Percentiles rank a stretch among this genome's conserved stretches.
Evolutionary conservation across 139 green algal genomes (phyloP).

Genomic region (Chlamydomonas eustigma): DNA sequence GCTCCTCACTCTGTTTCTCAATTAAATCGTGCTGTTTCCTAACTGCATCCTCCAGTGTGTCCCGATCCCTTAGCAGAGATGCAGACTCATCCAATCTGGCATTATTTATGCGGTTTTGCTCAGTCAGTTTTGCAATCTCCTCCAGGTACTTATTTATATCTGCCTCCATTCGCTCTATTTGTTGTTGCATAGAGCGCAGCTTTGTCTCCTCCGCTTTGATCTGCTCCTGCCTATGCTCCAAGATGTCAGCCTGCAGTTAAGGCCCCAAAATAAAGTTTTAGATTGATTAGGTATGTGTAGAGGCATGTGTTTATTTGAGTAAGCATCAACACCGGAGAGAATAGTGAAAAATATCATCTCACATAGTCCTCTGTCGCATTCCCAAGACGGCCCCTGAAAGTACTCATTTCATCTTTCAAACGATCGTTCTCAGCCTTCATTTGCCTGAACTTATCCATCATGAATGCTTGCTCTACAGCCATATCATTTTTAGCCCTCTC

Average conservation of each 20-base stretch:
- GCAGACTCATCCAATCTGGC: conserved; percentile 37
- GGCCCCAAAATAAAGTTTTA: background rate
- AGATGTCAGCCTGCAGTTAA: conserved; percentile 59
- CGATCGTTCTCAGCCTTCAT: conserved; percentile 48
- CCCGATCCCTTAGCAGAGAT: conserved; percentile 30
- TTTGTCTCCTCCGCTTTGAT: conserved; percentile 47
- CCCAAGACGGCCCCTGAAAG: conserved; percentile 31
- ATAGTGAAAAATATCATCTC: no score
- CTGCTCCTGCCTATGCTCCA: conserved; percentile 54
- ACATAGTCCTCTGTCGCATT: conserved; percentile 64
- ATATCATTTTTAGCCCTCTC: conserved; percentile 40
- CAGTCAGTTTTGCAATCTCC: conserved; percentile 38
- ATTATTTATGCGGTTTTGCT: conserved; percentile 27
- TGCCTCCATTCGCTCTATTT: conserved; percentile 15
- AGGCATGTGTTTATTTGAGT: background rate
- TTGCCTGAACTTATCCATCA: conserved; percentile 53
- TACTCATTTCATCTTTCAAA: conserved; percentile 42
- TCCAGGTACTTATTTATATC: conserved; percentile 25
- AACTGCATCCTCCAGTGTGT: conserved; percentile 16
- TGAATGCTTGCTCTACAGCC: conserved; percentile 48
- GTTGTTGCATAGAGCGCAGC: conserved; percentile 17
- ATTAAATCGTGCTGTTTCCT: conserved; percentile 44
- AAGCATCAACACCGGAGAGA: no score
- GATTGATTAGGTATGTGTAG: background rate
- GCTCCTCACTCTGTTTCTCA: conserved; percentile 51